Evolutionary conservation across 306 rosid species (phyloP).

Genomic region (Fagus sylvatica): DNA sequence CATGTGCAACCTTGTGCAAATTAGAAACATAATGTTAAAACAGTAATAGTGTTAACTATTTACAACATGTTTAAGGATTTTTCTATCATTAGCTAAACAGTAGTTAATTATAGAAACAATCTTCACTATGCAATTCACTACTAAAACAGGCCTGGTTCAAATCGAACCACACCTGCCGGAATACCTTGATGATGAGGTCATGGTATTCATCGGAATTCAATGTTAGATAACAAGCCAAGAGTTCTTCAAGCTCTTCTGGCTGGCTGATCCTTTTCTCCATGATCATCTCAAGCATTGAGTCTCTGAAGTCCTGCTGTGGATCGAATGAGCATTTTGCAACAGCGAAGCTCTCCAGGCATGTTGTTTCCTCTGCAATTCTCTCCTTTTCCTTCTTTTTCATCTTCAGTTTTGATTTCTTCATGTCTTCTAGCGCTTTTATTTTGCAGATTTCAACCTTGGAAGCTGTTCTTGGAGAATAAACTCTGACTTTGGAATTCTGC

Average conservation of each 20-base stretch:
- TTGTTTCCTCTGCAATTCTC: slow-evolving; percentile 30
- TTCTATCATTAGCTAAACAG: slow-evolving; percentile 12
- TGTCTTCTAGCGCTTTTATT: slow-evolving; percentile 69
- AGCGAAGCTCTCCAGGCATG: slow-evolving; percentile 64
- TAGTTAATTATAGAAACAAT: slow-evolving; percentile 31
- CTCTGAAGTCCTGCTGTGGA: slow-evolving; percentile 83
- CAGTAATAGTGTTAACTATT: slow-evolving; percentile 12
- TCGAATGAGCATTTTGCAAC: slow-evolving; percentile 73
- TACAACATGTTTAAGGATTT: slow-evolving; percentile 18
- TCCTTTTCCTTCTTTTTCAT: slow-evolving; percentile 43
- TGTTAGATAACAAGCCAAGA: slow-evolving; percentile 80
- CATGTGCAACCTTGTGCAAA: background rate
- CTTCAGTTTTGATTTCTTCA: slow-evolving; percentile 63
- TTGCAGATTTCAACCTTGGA: slow-evolving; percentile 67
- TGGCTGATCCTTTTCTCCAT: slow-evolving; percentile 53
- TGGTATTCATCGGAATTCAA: slow-evolving; percentile 85
- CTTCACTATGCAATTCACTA: slow-evolving; percentile 32
- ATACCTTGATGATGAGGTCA: slow-evolving; percentile 81
- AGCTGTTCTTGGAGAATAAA: slow-evolving; percentile 65
- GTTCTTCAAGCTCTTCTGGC: slow-evolving; percentile 80
- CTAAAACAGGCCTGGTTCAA: slow-evolving; percentile 46
- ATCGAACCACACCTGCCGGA: slow-evolving; percentile 86
- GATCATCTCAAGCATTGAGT: slow-evolving; percentile 96
- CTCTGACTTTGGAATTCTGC: slow-evolving; percentile 48
- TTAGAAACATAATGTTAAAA: slow-evolving; percentile 14